Base-by-base conservation (phyloP, 306 rosid genomes). In the Oemleria cerasiformis region DNA sequence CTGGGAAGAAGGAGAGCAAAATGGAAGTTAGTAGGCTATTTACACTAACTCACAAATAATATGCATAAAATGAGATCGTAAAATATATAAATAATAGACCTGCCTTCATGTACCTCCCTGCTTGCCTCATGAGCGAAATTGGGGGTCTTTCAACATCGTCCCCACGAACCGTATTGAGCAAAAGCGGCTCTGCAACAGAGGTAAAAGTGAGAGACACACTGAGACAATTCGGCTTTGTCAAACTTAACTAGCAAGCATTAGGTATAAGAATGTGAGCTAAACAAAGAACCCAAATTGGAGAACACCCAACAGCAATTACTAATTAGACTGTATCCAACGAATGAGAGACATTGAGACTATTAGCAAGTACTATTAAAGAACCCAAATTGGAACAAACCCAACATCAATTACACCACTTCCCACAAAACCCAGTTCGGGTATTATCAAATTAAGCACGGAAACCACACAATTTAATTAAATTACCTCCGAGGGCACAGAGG, bases 71-170 rank as follows among this genome's bases (percentile, higher is more conserved):
- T 63, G 49, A 56, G 11, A 58, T 49, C 17, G 82, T 25, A 77
- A 19, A 30, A 43, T 23, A 74, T 23, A 59, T 79, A 73, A 65
- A 64, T 74, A 42, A 64, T 73, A 36, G 83, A 90, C 95, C 89
- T 90, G 91, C 98, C 98, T 92, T 92, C 98, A 92, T 92, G 82
- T 92, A 92, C 91, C 98, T 90, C 95, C 99, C 99, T 17, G 99
- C 99, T 84, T 94, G 99, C 82, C 99, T 87, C 97, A 94, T 94
- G 63, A 94, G 92, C 99, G 97, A 94, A 86, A 91, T 97, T 3
- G 99, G 99, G 45, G 99, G 99, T 55, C 99, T 89, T 39, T 91
- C 99, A 48, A 94, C 91, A 73, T 87, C 91, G 54, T 74, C 63
- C 19, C 96, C 96, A 55, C 91, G 89, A 80, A 82, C 97, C 25